Conservation (phyloP, 306 rosid species). For the Castanopsis chinensis region DNA sequence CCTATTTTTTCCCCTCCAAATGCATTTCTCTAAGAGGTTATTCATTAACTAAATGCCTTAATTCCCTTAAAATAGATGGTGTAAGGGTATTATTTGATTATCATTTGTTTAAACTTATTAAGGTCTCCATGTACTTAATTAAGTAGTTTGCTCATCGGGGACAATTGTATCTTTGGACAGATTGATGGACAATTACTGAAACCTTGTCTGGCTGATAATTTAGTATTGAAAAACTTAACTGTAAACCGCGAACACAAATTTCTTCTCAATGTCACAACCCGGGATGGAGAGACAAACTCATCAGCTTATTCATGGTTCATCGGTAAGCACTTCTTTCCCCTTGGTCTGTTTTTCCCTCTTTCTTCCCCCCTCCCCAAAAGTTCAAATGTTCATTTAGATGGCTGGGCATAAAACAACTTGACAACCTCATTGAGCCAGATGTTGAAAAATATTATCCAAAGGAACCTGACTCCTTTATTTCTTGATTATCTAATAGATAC, state of each 20-base stretch:
- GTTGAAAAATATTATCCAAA: not conserved
- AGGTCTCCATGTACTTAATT: not conserved
- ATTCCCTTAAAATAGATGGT: no score
- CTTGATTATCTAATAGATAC: constrained; percentile 39
- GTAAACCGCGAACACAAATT: constrained; percentile 44
- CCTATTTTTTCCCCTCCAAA: no score
- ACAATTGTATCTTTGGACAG: constrained; percentile 25
- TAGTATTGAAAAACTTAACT: constrained; percentile 42
- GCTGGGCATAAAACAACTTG: no score
- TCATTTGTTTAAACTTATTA: not conserved
- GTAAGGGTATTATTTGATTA: no score
- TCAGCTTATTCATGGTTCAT: constrained; percentile 64
- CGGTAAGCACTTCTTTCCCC: constrained; percentile 35
- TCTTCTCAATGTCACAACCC: constrained; percentile 46
- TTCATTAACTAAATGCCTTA: no score
- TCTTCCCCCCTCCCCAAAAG: not conserved
- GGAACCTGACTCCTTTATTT: not conserved
- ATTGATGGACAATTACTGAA: constrained; percentile 48
- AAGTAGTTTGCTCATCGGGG: not conserved
- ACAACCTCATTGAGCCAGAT: not conserved
- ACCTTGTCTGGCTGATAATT: constrained; percentile 35
- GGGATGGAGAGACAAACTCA: constrained; percentile 41
- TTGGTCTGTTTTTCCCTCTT: not conserved
- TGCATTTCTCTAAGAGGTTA: no score
- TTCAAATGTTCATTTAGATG: not conserved